Percentiles rank a stretch among this genome's conserved stretches.
Evolutionary conservation across 2,329 filamentous ascomycete species (phyloP).

Genomic region (Westerdykella sp.): DNA sequence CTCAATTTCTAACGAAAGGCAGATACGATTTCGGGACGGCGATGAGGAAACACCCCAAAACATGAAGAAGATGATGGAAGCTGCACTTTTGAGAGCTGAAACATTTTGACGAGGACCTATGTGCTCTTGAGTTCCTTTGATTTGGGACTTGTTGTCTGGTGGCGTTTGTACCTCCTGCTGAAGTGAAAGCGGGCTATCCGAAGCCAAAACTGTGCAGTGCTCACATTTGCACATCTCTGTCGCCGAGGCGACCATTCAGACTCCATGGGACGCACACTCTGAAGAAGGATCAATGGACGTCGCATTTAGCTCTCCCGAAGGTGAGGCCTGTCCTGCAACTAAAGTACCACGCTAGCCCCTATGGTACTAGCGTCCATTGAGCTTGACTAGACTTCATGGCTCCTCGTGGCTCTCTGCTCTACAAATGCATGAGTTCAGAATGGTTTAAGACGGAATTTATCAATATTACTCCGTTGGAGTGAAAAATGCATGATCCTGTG

Average conservation of each 20-base stretch:
- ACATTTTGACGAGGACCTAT: slow-evolving; percentile 4
- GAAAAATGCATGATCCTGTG: no score
- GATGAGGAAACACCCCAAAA: slow-evolving; percentile 28
- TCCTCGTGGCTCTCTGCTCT: no score
- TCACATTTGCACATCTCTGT: background rate
- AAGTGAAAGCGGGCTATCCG: background rate
- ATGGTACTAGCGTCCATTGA: no score
- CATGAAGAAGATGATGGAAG: slow-evolving; percentile 27
- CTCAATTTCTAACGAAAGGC: slow-evolving; percentile 1
- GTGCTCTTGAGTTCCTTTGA: background rate
- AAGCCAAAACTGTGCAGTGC: background rate
- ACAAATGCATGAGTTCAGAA: no score
- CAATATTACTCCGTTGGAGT: no score
- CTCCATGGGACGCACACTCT: background rate
- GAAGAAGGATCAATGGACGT: no score
- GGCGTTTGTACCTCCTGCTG: background rate
- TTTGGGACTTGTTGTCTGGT: background rate
- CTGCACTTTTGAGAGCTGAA: slow-evolving; percentile 13
- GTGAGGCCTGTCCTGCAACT: no score
- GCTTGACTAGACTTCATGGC: no score
- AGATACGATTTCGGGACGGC: slow-evolving; percentile 36
- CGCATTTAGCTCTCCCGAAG: no score
- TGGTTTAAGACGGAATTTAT: no score
- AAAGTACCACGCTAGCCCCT: no score
- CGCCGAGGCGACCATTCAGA: background rate